Conservation (phyloP, 2,329 filamentous ascomycete genomes). For the Thelonectria rubi region DNA sequence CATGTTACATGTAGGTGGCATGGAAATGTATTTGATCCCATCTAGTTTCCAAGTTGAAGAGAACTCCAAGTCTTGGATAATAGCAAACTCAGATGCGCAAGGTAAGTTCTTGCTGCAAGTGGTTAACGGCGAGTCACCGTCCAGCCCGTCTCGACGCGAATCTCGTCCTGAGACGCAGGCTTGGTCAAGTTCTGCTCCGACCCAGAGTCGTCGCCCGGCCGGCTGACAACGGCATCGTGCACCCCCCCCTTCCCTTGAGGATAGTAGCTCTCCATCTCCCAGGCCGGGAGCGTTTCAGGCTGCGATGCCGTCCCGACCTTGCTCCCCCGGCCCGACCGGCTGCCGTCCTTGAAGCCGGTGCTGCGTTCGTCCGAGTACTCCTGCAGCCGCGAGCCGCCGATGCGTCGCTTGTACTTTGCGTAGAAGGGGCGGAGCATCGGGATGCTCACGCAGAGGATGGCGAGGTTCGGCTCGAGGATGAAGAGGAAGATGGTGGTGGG, state of each 20-base stretch:
- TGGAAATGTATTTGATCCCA: background rate
- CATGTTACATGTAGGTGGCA: background rate
- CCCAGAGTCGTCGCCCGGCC: conserved; percentile 33
- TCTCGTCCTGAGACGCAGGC: conserved; percentile 24
- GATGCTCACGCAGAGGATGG: conserved; percentile 53
- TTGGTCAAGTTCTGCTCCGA: conserved; percentile 41
- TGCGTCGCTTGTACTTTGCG: conserved; percentile 44
- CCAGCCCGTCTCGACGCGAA: conserved; percentile 39
- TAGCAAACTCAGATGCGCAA: no score
- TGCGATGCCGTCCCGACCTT: conserved; percentile 9
- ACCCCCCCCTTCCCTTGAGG: conserved; percentile 23
- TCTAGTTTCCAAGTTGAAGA: background rate
- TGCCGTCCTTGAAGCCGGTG: conserved; percentile 32
- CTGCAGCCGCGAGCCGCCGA: conserved; percentile 43
- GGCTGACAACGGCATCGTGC: conserved; percentile 24
- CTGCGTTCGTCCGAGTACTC: conserved; percentile 40
- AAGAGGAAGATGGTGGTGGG: conserved; percentile 52
- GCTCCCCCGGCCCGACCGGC: conserved; percentile 26
- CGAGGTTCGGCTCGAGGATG: conserved; percentile 52
- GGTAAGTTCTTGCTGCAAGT: background rate
- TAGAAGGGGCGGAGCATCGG: conserved; percentile 53
- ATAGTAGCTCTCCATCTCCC: conserved; percentile 41
- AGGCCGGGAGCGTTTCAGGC: conserved; percentile 29
- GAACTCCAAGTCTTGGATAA: background rate
- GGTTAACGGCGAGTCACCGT: conserved; percentile 30